A percentile compares a stretch with the other conserved stretches of the same genome.
Evolutionary conservation across 2,329 filamentous ascomycete species (phyloP).

Genomic region (Podosphaera fusca): DNA sequence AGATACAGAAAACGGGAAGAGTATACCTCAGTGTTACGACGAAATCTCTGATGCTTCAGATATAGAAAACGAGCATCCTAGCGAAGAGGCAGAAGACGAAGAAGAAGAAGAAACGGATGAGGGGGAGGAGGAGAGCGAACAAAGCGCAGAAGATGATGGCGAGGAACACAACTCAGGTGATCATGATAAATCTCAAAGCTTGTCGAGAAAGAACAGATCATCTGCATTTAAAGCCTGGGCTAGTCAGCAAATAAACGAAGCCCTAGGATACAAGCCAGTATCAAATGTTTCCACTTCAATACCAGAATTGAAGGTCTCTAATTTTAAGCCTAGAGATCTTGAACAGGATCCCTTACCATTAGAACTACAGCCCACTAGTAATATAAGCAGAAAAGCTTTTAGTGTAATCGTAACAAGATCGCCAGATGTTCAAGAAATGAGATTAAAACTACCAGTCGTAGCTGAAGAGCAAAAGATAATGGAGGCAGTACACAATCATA

Average conservation of each 20-base stretch:
- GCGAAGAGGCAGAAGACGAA: constrained; percentile 6
- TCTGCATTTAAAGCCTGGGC: constrained; percentile 90
- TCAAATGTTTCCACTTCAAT: constrained; percentile 17
- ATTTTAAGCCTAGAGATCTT: constrained; percentile 41
- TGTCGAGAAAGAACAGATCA: constrained; percentile 19
- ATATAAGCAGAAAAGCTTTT: constrained; percentile 46
- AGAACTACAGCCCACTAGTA: constrained; percentile 36
- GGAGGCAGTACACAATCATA: constrained; percentile 86
- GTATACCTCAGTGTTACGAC: constrained; percentile 16
- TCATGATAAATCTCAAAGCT: constrained; percentile 15
- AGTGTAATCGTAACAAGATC: constrained; percentile 48
- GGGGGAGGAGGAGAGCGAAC: constrained; percentile 4
- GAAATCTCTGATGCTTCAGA: constrained; percentile 14
- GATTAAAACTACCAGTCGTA: constrained; percentile 67
- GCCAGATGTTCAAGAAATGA: constrained; percentile 51
- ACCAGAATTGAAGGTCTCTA: constrained; percentile 28
- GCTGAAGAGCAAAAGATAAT: constrained; percentile 93
- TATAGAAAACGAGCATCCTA: constrained; percentile 7
- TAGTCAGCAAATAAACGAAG: constrained; percentile 61
- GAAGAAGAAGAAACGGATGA: constrained; percentile 5
- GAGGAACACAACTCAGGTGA: constrained; percentile 11
- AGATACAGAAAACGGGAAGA: constrained; percentile 16
- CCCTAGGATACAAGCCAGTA: constrained; percentile 39
- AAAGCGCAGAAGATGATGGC: constrained; percentile 10
- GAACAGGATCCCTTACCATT: constrained; percentile 50